phyloP scores from a whole-genome alignment of 2,329 filamentous ascomycete species.

The Colletotrichum sp. region DNA sequence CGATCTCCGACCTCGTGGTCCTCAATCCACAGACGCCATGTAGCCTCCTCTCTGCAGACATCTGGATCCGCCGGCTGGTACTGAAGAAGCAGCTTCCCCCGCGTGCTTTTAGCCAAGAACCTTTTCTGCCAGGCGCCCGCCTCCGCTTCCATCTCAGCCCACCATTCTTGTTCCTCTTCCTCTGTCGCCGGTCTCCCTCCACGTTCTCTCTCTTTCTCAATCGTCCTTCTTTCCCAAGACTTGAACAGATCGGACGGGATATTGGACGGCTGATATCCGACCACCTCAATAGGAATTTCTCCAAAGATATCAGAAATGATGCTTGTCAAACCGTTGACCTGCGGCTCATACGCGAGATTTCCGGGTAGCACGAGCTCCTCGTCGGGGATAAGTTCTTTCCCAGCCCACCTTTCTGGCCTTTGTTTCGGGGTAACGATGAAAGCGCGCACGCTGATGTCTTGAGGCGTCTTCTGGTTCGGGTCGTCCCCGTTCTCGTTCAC shows the following conservation, averaged over 20 bases:
- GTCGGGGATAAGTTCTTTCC: background rate
- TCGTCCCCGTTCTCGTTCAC: background rate
- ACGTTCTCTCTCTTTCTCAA: background rate
- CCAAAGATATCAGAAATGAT: background rate
- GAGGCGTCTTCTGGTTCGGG: background rate
- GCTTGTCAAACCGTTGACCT: background rate
- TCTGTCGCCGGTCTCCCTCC: too few relatives aligned
- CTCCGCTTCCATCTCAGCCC: background rate
- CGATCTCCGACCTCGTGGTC: slow-evolving; percentile 33
- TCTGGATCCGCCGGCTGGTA: background rate
- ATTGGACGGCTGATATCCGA: background rate
- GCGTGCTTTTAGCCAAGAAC: background rate
- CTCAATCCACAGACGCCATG: slow-evolving; percentile 6
- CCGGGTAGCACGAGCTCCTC: background rate
- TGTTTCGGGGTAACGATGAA: background rate
- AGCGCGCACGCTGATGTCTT: background rate
- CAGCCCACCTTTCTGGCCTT: background rate
- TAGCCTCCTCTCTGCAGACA: background rate
- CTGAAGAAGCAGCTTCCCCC: slow-evolving; percentile 5
- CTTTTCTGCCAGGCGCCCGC: background rate
- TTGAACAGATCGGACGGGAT: background rate
- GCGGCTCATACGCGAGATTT: background rate
- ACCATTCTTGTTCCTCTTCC: background rate
- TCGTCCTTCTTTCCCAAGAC: background rate
- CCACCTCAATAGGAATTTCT: background rate